Evolutionary conservation across 1,284 basidiomycete species (phyloP), one percentile per base, ranked within the genome.

Genomic region (Cystobasidium pallidum): DNA sequence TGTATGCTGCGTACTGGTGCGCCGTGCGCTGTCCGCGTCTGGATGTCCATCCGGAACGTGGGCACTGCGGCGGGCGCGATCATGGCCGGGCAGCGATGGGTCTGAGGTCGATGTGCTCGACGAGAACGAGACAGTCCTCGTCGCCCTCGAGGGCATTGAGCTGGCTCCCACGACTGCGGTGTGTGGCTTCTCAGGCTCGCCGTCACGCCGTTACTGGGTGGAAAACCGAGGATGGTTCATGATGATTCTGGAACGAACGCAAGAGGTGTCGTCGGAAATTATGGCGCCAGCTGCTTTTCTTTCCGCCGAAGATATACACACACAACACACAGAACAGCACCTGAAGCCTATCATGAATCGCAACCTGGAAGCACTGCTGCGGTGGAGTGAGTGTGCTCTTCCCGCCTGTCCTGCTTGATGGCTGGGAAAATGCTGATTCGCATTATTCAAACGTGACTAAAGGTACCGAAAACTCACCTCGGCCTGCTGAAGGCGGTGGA

Each of bases 341-440:
- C 15, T n/a, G n/a, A n/a, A 30, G n/a, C 36, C 13, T 32, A 61
- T 21, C n/a, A 71, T 71, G 70, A 65, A 71, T 26, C 59, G 70
- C 59, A 71, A 71, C 36, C 61, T 71, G 15, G 70, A 71, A 49
- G 54, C 70, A 2, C 62, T 71, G 28, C 61, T 71, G 13, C 28
- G 70, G 32, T 71, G 70, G 70, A 55, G 59, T 64, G 41, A 63
- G 68, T 28, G n/a, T 47, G n/a, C 4, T 36, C 36, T 32, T 19
- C 43, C 10, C 10, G 24, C 26, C 36, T 41, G 11, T 57, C 15
- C 19, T 32, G 3, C 10, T 19, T 28, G 28, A n/a, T n/a, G n/a
- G n/a, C n/a, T n/a, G n/a, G n/a, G n/a, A 41, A 34, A 24, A 26
- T 49, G 47, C 52, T 36, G 32, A 39, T 43, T 28, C n/a, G 19